These are phyloP conservation scores for Clarireedia paspali DNA, from an alignment of 2,329 filamentous ascomycete genomes.

Conservation along the genomic window DNA sequence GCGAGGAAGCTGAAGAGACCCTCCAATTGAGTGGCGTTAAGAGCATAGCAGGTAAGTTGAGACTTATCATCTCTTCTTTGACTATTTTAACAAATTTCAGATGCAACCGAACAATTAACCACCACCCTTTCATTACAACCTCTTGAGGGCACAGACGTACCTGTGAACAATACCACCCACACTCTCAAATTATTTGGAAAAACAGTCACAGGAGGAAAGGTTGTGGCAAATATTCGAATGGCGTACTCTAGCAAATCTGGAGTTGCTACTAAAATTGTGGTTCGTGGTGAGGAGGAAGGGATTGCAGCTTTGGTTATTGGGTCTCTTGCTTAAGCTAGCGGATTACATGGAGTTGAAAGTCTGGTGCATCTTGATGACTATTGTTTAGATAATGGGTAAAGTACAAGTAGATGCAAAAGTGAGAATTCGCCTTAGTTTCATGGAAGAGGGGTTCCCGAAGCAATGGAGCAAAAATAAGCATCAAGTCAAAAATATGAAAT, in stretches of 20 bases:
- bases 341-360: constrained; percentile 21
- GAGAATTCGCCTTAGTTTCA: constrained; percentile 7
- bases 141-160: constrained; percentile 87
- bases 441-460: constrained; percentile 6
- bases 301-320: constrained; percentile 78
- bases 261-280: constrained; percentile 91
- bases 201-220: constrained; percentile 82
- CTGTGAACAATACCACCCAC: constrained; percentile 81
- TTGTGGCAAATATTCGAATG: constrained; percentile 85
- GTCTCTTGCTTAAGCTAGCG: constrained; percentile 53
- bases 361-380: constrained; percentile 20
- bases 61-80: not conserved
- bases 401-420: constrained; percentile 13
- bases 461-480: constrained; percentile 1
- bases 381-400: constrained; percentile 25
- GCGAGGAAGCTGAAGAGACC: constrained; percentile 87
- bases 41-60: constrained; percentile 71
- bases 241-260: constrained; percentile 87
- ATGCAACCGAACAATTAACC: constrained; percentile 86
- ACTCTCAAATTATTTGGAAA: constrained; percentile 94
- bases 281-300: constrained; percentile 86
- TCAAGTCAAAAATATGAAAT: constrained; percentile 10
- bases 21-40: constrained; percentile 81
- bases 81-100: constrained; percentile 37
- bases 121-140: constrained; percentile 85